Conservation (phyloP, 495 filamentous ascomycete species). For the Penicillium salamii region DNA sequence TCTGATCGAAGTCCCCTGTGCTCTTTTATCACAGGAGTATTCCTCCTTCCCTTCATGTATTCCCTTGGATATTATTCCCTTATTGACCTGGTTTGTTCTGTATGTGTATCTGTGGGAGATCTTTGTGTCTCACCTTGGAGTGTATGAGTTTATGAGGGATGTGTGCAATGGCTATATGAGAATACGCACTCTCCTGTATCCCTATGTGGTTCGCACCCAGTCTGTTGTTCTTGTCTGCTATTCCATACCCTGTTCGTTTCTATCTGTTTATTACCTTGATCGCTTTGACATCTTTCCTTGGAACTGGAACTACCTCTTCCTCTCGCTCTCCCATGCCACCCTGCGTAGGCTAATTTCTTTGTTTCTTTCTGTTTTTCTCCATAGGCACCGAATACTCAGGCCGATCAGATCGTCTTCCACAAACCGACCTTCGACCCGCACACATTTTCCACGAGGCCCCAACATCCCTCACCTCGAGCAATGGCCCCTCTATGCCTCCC, state of each 20-base stretch:
- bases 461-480: conserved; percentile 55
- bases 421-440: conserved; percentile 62
- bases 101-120: conserved; percentile 21
- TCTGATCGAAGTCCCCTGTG: conserved; percentile 12
- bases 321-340: conserved; percentile 13
- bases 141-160: conserved; percentile 4
- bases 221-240: conserved; percentile 16
- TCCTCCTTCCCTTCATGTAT: conserved; percentile 15
- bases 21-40: conserved; percentile 6
- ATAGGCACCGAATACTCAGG: conserved; percentile 43
- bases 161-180: conserved; percentile 13
- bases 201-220: conserved; percentile 14
- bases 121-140: not conserved
- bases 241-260: conserved; percentile 27
- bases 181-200: conserved; percentile 20
- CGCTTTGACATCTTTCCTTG: conserved; percentile 17
- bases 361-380: conserved; percentile 16
- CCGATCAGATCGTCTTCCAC: conserved; percentile 25
- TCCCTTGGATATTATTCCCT: conserved; percentile 8
- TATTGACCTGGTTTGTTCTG: conserved; percentile 13
- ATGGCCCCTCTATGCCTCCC: conserved; percentile 64
- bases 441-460: conserved; percentile 79
- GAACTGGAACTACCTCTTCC: conserved; percentile 12
- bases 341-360: conserved; percentile 47
- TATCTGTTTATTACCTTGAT: not conserved